Base-by-base conservation (phyloP, 169 alveolate genomes). In the Plasmodium yoelii region DNA sequence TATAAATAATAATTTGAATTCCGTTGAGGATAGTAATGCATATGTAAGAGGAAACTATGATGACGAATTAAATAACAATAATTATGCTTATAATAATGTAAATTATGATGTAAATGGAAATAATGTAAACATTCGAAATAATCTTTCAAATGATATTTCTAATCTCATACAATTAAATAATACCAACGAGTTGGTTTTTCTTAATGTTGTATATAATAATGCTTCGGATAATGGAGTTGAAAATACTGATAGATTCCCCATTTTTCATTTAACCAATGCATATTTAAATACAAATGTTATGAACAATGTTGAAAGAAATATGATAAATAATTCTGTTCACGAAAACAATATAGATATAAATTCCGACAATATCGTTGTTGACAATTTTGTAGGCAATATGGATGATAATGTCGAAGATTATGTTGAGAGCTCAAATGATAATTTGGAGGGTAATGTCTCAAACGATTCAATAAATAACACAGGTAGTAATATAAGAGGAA, bases 141-240 rank as follows among this genome's bases (percentile, higher is more conserved):
- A 63, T 39, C 10, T 49, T 56, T 18, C 42, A 68, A 53, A 46
- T 64, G 69, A 77, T 3, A 64, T 8, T 57, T 26, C 68, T 9
- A 34, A 77, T 34, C 22, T 26, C 26, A 18, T 10, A 2, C 42
- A 68, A 24, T 53, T 47, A 12, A 28, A 13, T 8, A 28, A 9
- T 22, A 15, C 26, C 7, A 49, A 47, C 1, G 88, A 77, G 18
- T 57, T 24, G 19, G 34, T 18, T 18, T 77, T 77, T 68, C 56
- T 77, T 15, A 53, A 63, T 26, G 53, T 77, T 39, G 26, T 77
- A 64, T 77, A 77, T 28, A 77, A 77, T 19, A 77, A 77, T 55
- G 28, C 34, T 46, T 77, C 65, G 53, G 65, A 77, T 51, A 22
- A 39, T 2, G 47, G 80, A 46, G 72, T 22, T 44, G n/a, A 13